A percentile compares a stretch with the other conserved stretches of the same genome.
Evolutionary conservation across 1,284 basidiomycete species (phyloP).

Genomic region (Ceratobasidium sp.): DNA sequence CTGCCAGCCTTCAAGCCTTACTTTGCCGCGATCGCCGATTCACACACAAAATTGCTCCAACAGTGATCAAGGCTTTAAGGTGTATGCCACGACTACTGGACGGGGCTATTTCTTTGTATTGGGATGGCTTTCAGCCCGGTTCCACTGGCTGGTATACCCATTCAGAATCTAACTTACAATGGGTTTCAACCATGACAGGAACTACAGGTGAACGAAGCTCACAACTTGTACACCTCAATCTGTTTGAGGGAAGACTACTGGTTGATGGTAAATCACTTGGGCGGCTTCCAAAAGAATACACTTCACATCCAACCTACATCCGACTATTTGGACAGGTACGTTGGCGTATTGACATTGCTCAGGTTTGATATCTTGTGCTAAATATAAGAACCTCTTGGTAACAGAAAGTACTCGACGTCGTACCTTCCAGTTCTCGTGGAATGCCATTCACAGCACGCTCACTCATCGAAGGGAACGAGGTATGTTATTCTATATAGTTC

Average conservation of each 20-base stretch:
- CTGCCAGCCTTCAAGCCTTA: background rate
- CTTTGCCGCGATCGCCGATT: constrained; percentile 44
- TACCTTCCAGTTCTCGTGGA: constrained; percentile 6
- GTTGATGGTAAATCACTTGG: constrained; percentile 48
- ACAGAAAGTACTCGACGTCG: constrained; percentile 38
- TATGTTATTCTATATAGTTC: background rate
- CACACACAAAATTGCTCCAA: background rate
- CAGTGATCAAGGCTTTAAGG: background rate
- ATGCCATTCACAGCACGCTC: constrained; percentile 28
- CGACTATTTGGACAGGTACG: constrained; percentile 50
- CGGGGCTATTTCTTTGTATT: background rate
- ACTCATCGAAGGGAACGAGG: background rate
- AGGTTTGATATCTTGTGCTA: too few relatives aligned
- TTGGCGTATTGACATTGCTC: background rate
- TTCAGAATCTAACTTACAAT: constrained; percentile 11
- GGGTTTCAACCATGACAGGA: constrained; percentile 32
- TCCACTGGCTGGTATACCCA: constrained; percentile 1
- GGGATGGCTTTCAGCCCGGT: constrained; percentile 8
- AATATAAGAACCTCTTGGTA: background rate
- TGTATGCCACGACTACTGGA: background rate
- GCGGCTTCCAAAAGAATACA: constrained; percentile 41
- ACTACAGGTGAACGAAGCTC: background rate
- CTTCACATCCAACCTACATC: constrained; percentile 46
- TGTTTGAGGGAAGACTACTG: constrained; percentile 44
- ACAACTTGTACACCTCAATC: constrained; percentile 45